These are phyloP conservation scores for Neonectria ditissima DNA, from an alignment of 2,329 filamentous ascomycete species.

Conservation along the genomic window DNA sequence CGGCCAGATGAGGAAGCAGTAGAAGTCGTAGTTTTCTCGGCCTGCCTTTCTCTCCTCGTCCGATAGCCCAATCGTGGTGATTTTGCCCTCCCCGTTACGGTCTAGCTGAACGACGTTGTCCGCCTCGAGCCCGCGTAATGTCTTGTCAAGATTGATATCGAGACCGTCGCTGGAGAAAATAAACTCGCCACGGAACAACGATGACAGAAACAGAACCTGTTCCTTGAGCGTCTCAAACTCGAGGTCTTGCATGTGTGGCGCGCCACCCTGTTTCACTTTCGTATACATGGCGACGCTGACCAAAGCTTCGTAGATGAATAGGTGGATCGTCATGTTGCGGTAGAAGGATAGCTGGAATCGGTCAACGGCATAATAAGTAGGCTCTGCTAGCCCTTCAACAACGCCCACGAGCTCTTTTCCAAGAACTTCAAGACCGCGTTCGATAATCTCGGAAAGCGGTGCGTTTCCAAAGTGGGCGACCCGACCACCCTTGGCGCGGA, in stretches of 20 bases:
- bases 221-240: slow-evolving; percentile 77
- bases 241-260: slow-evolving; percentile 82
- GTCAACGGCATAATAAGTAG: slow-evolving; percentile 94
- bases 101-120: slow-evolving; percentile 82
- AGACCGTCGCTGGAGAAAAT: slow-evolving; percentile 94
- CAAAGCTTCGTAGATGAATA: slow-evolving; percentile 94
- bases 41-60: slow-evolving; percentile 81
- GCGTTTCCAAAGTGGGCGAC: slow-evolving; percentile 92
- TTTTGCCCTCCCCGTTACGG: slow-evolving; percentile 64
- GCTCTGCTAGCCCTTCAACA: slow-evolving; percentile 83
- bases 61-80: slow-evolving; percentile 79
- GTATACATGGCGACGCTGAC: slow-evolving; percentile 93
- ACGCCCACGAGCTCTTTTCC: slow-evolving; percentile 89
- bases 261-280: slow-evolving; percentile 90
- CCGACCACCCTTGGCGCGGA: slow-evolving; percentile 86
- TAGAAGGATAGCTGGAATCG: slow-evolving; percentile 98
- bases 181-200: slow-evolving; percentile 95
- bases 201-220: slow-evolving; percentile 90
- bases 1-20: slow-evolving; percentile 98
- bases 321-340: slow-evolving; percentile 98
- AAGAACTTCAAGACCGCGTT: slow-evolving; percentile 90
- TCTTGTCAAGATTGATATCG: slow-evolving; percentile 82
- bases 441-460: slow-evolving; percentile 83
- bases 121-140: slow-evolving; percentile 79
- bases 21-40: slow-evolving; percentile 97